These are phyloP conservation scores for Rhizopogon sp. DNA, from an alignment of 768 basidiomycete genomes.

Conservation along the genomic window DNA sequence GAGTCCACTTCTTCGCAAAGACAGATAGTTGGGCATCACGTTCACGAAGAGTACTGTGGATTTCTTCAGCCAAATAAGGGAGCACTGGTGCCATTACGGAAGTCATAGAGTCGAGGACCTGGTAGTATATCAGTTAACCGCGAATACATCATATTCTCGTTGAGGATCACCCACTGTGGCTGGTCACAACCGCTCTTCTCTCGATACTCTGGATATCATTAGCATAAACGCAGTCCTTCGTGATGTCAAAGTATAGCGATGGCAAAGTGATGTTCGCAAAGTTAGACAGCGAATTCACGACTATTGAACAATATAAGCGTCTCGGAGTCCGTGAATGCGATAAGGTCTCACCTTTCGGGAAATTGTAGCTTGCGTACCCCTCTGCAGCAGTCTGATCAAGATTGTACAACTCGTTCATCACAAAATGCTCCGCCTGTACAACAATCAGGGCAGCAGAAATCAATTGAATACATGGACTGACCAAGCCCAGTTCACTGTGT, in stretches of 20 bases:
- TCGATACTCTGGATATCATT: conserved; percentile 43
- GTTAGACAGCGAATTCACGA: conserved; percentile 63
- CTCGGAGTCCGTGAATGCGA: not conserved
- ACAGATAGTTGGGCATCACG: conserved; percentile 41
- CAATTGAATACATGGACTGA: conserved; percentile 28
- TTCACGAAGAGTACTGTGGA: conserved; percentile 40
- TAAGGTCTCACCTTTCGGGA: conserved; percentile 63
- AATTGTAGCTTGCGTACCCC: conserved; percentile 71
- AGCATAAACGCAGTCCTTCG: conserved; percentile 87
- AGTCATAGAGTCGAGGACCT: conserved; percentile 67
- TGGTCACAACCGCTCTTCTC: conserved; percentile 64
- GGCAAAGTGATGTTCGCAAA: conserved; percentile 86
- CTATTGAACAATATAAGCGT: conserved; percentile 33
- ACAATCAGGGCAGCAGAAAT: not conserved
- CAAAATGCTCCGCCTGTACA: conserved; percentile 71
- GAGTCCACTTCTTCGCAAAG: conserved; percentile 61
- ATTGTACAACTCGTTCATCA: conserved; percentile 78
- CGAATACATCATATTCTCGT: not conserved
- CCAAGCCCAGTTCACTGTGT: conserved; percentile 54
- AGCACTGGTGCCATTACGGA: conserved; percentile 78
- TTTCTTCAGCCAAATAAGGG: conserved; percentile 90
- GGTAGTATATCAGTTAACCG: not conserved
- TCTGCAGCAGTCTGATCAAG: conserved; percentile 65
- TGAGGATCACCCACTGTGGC: conserved; percentile 45
- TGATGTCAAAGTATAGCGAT: conserved; percentile 87